phyloP scores from a whole-genome alignment of 306 rosid genomes.

The Pyrus bretschneideri region DNA sequence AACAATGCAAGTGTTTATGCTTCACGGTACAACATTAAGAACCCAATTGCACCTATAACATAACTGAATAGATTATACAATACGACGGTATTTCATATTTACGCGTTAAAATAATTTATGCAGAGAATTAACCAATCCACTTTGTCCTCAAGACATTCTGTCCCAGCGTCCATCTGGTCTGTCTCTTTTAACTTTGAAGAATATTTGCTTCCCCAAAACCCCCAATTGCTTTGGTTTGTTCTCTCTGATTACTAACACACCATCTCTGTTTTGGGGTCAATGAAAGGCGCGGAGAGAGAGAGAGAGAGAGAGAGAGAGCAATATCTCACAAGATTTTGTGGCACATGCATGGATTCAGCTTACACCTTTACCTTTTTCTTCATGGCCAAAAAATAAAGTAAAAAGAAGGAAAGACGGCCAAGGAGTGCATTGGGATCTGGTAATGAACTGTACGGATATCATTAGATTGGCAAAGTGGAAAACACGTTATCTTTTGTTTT shows the following conservation, averaged over 20 bases:
- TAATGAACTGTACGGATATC: conserved; percentile 24
- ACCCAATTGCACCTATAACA: too few species aligned
- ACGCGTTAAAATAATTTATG: too few species aligned
- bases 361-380: conserved; percentile 32
- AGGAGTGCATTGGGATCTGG: conserved; percentile 50
- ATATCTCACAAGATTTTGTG: too few species aligned
- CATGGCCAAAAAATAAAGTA: conserved; percentile 32
- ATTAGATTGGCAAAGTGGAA: conserved; percentile 19
- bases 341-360: conserved; percentile 31
- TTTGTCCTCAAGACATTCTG: conserved; percentile 44
- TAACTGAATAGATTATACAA: neutral
- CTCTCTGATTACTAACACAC: neutral
- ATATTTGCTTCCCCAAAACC: conserved; percentile 27
- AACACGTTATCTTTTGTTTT: conserved; percentile 1
- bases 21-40: neutral
- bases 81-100: too few species aligned
- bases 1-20: too few species aligned
- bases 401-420: conserved; percentile 19
- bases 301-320: too few species aligned
- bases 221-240: conserved; percentile 22
- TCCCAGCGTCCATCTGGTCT: conserved; percentile 23
- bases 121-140: neutral
- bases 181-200: conserved; percentile 38
- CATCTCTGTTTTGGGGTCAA: too few species aligned
- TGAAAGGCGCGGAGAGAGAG: too few species aligned